Base-by-base conservation (phyloP, 176 grass and related monocot species). In the Eragrostis nindensis region DNA sequence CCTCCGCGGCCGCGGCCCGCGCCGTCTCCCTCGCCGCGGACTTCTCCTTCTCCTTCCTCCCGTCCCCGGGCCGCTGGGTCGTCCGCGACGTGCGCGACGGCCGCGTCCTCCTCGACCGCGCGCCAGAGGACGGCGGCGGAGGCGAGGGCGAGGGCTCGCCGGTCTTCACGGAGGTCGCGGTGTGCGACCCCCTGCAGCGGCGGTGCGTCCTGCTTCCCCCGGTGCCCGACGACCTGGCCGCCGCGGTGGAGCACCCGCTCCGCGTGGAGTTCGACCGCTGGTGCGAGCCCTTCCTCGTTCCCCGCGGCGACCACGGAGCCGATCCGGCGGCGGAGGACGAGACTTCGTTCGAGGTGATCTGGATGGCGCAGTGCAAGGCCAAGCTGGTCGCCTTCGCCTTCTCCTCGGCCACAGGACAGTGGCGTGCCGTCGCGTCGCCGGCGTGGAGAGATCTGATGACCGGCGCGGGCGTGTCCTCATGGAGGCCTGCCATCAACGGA, bases 21-120 rank as follows among this genome's bases (percentile, higher is more conserved):
- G 86, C 56, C 11, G 48, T 88, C 55, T 30, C 75, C 29, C n/a
- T 68, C 74, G 68, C 86, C 60, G 86, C 68, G 0, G 74, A 88
- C 3, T 88, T 88, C 81, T 68, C 81, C 17, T 74, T 62, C 86
- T 88, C 81, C 22, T 88, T 84, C 75, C 62, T 88, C 50, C 86
- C 75, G 6, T 52, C 76, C 32, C 45, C 14, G 30, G 76, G 16
- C 52, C 8, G 32, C 50, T 88, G 86, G 81, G 42, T 68, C 29
- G 29, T 84, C 60, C 81, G 80, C n/a, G 81, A 83, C 75, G 48
- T 50, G 62, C 81, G 81, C 19, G 69, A 79, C 50, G 62, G 81
- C 61, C 81, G 81, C 75, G 70, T 80, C 76, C 86, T 88, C 32
- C 81, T 88, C 42, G 86, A 83, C 80, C 68, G 80, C 60, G 32